Evolutionary conservation across 768 basidiomycete genomes (phyloP).

Genomic region (Cystoderma amianthinum): DNA sequence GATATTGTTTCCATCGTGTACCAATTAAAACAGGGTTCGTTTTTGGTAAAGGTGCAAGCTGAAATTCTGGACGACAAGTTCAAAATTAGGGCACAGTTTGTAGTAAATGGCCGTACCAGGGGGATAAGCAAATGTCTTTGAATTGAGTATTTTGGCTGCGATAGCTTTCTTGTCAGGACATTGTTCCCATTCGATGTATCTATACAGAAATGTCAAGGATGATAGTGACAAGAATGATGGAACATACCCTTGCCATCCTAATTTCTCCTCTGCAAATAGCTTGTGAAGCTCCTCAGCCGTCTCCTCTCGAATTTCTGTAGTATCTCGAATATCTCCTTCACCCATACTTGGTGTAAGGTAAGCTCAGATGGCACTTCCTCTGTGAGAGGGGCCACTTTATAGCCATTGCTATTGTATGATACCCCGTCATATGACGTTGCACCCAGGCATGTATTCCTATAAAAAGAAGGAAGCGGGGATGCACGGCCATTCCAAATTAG

Average conservation of each 20-base stretch:
- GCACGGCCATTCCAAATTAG: too few species aligned
- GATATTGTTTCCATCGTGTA: conserved; percentile 47
- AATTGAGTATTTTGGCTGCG: conserved; percentile 30
- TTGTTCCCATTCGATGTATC: conserved; percentile 44
- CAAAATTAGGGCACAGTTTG: not conserved
- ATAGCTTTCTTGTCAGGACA: conserved; percentile 34
- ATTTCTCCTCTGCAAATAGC: conserved; percentile 6
- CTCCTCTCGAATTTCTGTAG: too few species aligned
- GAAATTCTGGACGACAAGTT: conserved; percentile 27
- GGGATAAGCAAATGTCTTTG: conserved; percentile 28
- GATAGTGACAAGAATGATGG: not conserved
- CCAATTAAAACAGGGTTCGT: conserved; percentile 45
- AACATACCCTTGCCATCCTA: conserved; percentile 7
- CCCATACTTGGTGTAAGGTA: too few species aligned
- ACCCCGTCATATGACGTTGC: too few species aligned
- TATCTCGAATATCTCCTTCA: too few species aligned
- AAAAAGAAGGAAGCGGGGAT: too few species aligned
- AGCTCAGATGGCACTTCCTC: too few species aligned
- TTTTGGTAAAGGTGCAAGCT: conserved; percentile 38
- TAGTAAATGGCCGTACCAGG: conserved; percentile 22
- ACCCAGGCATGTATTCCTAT: too few species aligned
- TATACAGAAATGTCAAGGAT: conserved; percentile 11
- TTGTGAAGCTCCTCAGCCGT: too few species aligned
- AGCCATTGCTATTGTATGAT: too few species aligned
- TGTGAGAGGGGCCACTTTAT: too few species aligned